Base-by-base conservation (phyloP, 2,329 filamentous ascomycete species). In the Paradendryphiella salina region DNA sequence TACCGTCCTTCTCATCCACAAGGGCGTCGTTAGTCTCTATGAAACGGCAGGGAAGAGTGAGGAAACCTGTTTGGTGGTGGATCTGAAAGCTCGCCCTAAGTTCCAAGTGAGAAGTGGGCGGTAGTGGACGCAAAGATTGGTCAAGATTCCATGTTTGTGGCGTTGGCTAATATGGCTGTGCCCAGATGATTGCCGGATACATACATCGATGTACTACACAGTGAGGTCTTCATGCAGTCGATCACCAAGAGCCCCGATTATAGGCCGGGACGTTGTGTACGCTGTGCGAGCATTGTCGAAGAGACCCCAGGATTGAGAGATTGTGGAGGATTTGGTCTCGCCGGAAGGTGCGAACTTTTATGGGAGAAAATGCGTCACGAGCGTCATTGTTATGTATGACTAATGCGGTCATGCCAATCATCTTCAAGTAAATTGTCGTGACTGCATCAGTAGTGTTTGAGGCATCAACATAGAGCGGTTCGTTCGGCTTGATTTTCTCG, bases 31-130 rank as follows among this genome's bases (percentile, higher is more conserved):
- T 8, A 84, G 74, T 40, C 79, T 91, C 0, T 90, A 86, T 46
- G 87, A 88, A 0, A 74, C 89, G 0, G 74, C 90, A 3, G 87
- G 88, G 0, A 85, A 88, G n/a, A 83, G 82, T 1, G 83, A 87
- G 46, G 85, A 88, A 61, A 82, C 83, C 2, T 73, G 90, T 0
- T 71, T 92, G 4, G 77, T 91, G 0, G 82, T 90, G 0, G 86
- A 91, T 69, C 86, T 86, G 0, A 73, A 73, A 13, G 65, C 75
- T 45, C 53, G 62, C 20, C 70, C 70, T 1, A 71, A 67, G 56
- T 72, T 67, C 45, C 67, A 70, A 48, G 66, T 73, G 8, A 66
- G 64, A 42, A 66, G 62, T 56, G 66, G 59, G 20, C 39, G 59
- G 28, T 66, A 61, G 35, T 23, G 41, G 39, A 26, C 13, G 11